A percentile compares a stretch with the other conserved stretches of the same genome.
Conservation (phyloP, 805 yeast species). For the Candida namnaoensis region DNA sequence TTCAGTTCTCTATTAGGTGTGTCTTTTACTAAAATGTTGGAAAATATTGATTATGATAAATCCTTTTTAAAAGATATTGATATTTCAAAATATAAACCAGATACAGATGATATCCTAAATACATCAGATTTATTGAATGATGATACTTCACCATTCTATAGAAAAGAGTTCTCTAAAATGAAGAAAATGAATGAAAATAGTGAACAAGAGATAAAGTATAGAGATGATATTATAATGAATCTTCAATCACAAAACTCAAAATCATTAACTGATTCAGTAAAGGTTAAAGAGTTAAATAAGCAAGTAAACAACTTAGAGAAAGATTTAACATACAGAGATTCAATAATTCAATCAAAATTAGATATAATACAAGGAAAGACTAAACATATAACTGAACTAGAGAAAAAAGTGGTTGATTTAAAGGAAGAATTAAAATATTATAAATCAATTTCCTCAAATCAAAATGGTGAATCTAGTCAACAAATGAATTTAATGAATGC, state of each 20-base stretch:
- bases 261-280: neutral
- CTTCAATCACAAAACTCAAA: conserved; percentile 8
- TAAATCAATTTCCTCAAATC: neutral
- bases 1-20: conserved; percentile 23
- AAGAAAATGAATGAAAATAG: conserved; percentile 12
- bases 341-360: conserved; percentile 10
- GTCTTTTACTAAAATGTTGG: conserved; percentile 20
- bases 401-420: neutral
- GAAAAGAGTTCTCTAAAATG: conserved; percentile 11
- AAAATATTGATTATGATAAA: conserved; percentile 7
- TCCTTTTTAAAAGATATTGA: conserved; percentile 2
- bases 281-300: conserved; percentile 3
- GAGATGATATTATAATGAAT: conserved; percentile 14
- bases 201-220: conserved; percentile 16
- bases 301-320: conserved; percentile 9
- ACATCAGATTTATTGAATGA: neutral
- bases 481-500: neutral
- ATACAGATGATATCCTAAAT: neutral
- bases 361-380: conserved; percentile 3
- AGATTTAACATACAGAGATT: conserved; percentile 15
- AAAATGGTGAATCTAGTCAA: neutral
- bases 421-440: neutral
- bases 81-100: neutral
- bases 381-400: conserved; percentile 1
- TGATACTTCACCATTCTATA: conserved; percentile 8